Conservation (phyloP, 805 yeast species). For the Saccharomycopsis sp. region DNA sequence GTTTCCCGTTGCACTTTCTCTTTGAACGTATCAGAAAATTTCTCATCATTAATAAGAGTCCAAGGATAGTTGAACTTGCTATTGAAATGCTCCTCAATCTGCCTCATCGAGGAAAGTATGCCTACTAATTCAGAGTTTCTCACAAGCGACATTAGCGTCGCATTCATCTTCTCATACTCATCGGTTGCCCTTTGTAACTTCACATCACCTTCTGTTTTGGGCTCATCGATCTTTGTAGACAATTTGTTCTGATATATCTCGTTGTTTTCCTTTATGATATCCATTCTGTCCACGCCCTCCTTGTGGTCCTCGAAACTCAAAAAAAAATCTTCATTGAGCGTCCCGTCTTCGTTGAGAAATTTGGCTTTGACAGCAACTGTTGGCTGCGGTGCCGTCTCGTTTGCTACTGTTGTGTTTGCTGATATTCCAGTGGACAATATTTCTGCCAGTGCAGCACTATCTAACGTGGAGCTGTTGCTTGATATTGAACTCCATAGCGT, state of each 20-base stretch:
- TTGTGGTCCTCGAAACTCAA: conserved; percentile 8
- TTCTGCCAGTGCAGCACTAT: not conserved
- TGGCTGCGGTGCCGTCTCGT: not conserved
- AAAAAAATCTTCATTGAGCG: conserved; percentile 14
- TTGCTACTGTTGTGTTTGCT: not conserved
- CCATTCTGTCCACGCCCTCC: not conserved
- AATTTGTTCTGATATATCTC: conserved; percentile 33
- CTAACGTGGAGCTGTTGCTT: not conserved
- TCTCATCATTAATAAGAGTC: conserved; percentile 67
- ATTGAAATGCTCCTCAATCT: conserved; percentile 62
- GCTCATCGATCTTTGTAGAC: conserved; percentile 37
- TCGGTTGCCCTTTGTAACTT: conserved; percentile 28
- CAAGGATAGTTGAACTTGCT: conserved; percentile 71
- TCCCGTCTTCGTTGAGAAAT: conserved; percentile 12
- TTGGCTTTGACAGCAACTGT: not conserved
- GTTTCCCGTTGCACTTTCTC: conserved; percentile 33
- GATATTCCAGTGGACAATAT: not conserved
- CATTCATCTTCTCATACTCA: conserved; percentile 43
- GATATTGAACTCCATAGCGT: not conserved
- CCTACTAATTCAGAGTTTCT: conserved; percentile 52
- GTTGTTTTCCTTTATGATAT: conserved; percentile 33
- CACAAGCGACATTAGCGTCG: conserved; percentile 67
- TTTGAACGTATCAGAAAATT: conserved; percentile 55
- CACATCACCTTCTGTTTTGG: conserved; percentile 30
- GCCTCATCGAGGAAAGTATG: conserved; percentile 46